These are phyloP conservation scores for Hippophae gyantsensis DNA, from an alignment of 306 rosid species.

Conservation along the genomic window DNA sequence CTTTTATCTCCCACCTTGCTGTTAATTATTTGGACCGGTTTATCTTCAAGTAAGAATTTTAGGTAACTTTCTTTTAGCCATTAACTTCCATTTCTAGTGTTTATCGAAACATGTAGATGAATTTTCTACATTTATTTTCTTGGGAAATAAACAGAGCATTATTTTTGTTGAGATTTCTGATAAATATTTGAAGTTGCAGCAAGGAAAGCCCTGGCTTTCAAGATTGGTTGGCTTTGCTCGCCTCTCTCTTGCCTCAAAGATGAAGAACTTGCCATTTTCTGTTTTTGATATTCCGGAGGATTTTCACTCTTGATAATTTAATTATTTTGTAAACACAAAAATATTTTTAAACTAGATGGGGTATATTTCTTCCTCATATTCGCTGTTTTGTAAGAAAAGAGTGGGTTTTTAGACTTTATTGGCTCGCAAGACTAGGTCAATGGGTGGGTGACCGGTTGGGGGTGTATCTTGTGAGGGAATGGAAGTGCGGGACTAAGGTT, in stretches of 20 bases:
- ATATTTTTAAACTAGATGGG: too few species aligned
- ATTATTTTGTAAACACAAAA: not conserved
- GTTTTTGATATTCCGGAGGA: conserved; percentile 34
- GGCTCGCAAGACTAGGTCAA: too few species aligned
- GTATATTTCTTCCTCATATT: too few species aligned
- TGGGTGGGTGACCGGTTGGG: too few species aligned
- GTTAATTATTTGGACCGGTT: conserved; percentile 56
- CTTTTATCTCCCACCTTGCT: conserved; percentile 53
- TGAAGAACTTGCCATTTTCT: conserved; percentile 44
- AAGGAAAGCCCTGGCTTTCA: conserved; percentile 46
- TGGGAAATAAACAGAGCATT: conserved; percentile 11
- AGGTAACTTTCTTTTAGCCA: conserved; percentile 28
- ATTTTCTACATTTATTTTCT: not conserved
- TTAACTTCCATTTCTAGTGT: not conserved
- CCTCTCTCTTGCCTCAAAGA: conserved; percentile 61
- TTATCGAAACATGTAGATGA: not conserved
- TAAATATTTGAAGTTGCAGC: conserved; percentile 21
- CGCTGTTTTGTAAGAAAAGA: too few species aligned
- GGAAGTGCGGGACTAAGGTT: too few species aligned
- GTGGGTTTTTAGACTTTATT: too few species aligned
- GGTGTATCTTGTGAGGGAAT: too few species aligned
- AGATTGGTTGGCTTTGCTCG: conserved; percentile 42
- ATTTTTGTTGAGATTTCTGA: not conserved
- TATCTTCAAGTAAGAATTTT: conserved; percentile 41
- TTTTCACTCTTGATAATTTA: not conserved